Evolutionary conservation across 306 rosid genomes (phyloP).

Genomic region (Castanopsis chinensis): DNA sequence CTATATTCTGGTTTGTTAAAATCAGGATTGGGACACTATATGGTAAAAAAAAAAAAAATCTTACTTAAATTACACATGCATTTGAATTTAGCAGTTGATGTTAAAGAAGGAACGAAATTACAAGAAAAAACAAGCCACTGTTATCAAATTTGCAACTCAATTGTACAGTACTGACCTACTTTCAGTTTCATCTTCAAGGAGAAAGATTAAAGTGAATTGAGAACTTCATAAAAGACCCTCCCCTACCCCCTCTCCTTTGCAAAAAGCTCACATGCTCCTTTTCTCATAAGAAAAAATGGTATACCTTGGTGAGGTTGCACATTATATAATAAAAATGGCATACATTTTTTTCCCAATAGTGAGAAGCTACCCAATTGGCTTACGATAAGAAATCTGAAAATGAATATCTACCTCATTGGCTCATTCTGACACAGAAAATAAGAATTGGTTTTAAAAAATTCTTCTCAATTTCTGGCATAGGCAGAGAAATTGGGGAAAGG

Average conservation of each 20-base stretch:
- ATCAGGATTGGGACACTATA: constrained; percentile 89
- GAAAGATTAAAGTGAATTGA: background rate
- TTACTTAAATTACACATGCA: background rate
- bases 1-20: constrained; percentile 81
- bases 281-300: background rate
- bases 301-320: too few species aligned
- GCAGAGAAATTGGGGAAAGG: background rate
- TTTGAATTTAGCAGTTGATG: background rate
- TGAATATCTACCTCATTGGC: background rate
- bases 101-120: constrained; percentile 2
- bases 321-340: background rate
- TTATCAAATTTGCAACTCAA: constrained; percentile 1
- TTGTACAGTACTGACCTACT: background rate
- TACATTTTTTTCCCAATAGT: background rate
- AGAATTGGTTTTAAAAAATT: background rate
- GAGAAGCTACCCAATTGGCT: background rate
- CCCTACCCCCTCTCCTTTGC: background rate
- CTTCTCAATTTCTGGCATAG: background rate
- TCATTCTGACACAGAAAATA: background rate
- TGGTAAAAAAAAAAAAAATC: background rate
- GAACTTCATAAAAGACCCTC: background rate
- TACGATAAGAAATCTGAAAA: background rate
- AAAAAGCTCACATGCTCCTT: background rate
- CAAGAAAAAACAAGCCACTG: background rate
- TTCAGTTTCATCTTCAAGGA: background rate